Conservation (phyloP, 2,329 filamentous ascomycete species). For the Monosporascus sp. region DNA sequence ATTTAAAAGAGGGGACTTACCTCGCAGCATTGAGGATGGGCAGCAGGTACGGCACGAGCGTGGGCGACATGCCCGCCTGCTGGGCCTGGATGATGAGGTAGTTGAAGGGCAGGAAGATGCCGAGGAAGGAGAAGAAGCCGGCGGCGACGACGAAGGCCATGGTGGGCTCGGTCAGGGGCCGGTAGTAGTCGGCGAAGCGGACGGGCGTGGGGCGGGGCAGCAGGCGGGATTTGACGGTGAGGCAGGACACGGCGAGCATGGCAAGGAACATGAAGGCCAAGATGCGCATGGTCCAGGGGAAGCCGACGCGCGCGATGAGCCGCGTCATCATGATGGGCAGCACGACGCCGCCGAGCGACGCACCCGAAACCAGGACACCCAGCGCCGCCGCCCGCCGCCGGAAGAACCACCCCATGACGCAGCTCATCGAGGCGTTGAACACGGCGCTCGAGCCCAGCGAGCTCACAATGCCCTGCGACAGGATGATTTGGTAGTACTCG, state of each 20-base stretch:
- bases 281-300: slow-evolving; percentile 33
- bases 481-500: slow-evolving; percentile 35
- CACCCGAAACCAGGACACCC: slow-evolving; percentile 42
- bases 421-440: slow-evolving; percentile 30
- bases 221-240: slow-evolving; percentile 30
- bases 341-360: slow-evolving; percentile 44
- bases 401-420: slow-evolving; percentile 41
- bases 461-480: slow-evolving; percentile 29
- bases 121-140: slow-evolving; percentile 51
- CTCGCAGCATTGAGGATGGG: slow-evolving; percentile 53
- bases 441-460: slow-evolving; percentile 29
- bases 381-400: slow-evolving; percentile 40
- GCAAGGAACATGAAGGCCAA: slow-evolving; percentile 32
- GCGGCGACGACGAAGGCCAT: slow-evolving; percentile 38
- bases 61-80: slow-evolving; percentile 34
- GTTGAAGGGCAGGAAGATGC: slow-evolving; percentile 50
- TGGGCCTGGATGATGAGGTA: slow-evolving; percentile 45
- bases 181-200: slow-evolving; percentile 39
- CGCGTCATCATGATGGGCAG: slow-evolving; percentile 55
- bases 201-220: slow-evolving; percentile 34
- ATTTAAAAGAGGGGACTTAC: slow-evolving; percentile 21
- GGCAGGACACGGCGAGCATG: slow-evolving; percentile 23
- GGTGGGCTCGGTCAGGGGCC: slow-evolving; percentile 39
- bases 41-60: slow-evolving; percentile 40
- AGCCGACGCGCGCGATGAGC: slow-evolving; percentile 39